Evolutionary conservation across 2,329 filamentous ascomycete genomes (phyloP).

Genomic region (Colletotrichum sp.): DNA sequence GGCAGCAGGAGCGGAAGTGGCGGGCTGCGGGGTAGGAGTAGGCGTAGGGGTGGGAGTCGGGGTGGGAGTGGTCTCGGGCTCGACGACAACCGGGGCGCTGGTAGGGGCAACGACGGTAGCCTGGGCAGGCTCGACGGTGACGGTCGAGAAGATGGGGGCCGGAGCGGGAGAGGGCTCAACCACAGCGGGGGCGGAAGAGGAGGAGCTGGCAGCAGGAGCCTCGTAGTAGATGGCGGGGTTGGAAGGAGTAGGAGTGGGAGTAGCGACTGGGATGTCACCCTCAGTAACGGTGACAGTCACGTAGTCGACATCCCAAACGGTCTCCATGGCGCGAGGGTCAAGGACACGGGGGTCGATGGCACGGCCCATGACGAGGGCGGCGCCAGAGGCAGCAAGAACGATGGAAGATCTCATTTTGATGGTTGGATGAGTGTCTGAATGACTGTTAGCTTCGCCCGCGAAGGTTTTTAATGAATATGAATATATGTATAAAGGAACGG

Average conservation of each 20-base stretch:
- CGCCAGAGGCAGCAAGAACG: conserved; percentile 49
- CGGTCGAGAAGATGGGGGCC: conserved; percentile 10
- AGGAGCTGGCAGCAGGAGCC: conserved; percentile 20
- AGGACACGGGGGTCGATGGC: conserved; percentile 46
- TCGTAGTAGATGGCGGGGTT: conserved; percentile 4
- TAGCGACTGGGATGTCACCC: conserved; percentile 22
- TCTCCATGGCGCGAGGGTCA: conserved; percentile 41
- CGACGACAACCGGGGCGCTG: not conserved
- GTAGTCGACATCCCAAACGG: conserved; percentile 44
- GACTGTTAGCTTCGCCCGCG: conserved; percentile 23
- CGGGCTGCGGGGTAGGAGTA: conserved; percentile 15
- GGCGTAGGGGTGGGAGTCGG: conserved; percentile 13
- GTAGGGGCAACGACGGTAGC: conserved; percentile 30
- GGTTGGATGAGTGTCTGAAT: conserved; percentile 10
- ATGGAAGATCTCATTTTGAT: conserved; percentile 56
- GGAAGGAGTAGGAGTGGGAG: conserved; percentile 25
- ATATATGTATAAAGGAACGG: not conserved
- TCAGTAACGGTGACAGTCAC: conserved; percentile 52
- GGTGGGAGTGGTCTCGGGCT: conserved; percentile 17
- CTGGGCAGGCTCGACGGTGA: conserved; percentile 13
- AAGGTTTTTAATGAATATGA: not conserved
- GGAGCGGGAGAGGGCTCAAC: conserved; percentile 4
- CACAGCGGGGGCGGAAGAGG: not conserved
- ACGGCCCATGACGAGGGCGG: conserved; percentile 49
- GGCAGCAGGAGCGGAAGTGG: conserved; percentile 26